A percentile compares a stretch with the other conserved stretches of the same genome.
phyloP scores from a whole-genome alignment of 192 early-diverging fungal genomes.

The Ramicandelaber brevisporus region DNA sequence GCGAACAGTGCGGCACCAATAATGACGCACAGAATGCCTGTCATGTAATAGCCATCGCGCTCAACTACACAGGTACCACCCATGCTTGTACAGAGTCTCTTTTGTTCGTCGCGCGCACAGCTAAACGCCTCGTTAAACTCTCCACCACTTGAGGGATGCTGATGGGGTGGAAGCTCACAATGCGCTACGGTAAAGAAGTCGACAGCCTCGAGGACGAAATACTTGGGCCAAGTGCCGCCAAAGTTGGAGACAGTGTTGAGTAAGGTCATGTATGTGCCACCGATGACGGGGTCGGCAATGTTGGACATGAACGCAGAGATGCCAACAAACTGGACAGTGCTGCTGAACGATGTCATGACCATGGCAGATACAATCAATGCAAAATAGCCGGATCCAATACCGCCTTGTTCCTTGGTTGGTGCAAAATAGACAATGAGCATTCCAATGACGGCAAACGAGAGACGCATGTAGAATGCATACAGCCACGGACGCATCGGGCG shows the following conservation, averaged over 20 bases:
- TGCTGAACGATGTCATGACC: slow-evolving; percentile 64
- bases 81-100: too few species aligned
- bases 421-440: slow-evolving; percentile 66
- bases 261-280: slow-evolving; percentile 69
- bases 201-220: slow-evolving; percentile 76
- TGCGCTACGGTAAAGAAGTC: slow-evolving; percentile 66
- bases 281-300: slow-evolving; percentile 87
- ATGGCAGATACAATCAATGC: slow-evolving; percentile 47
- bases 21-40: too few species aligned
- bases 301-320: slow-evolving; percentile 84
- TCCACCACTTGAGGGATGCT: too few species aligned
- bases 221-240: slow-evolving; percentile 91
- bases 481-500: slow-evolving; percentile 79
- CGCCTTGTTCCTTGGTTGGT: slow-evolving; percentile 39
- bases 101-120: too few species aligned
- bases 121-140: too few species aligned
- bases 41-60: too few species aligned
- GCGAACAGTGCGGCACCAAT: too few species aligned
- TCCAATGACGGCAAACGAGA: slow-evolving; percentile 48
- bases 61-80: too few species aligned
- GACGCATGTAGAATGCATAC: slow-evolving; percentile 65
- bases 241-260: slow-evolving; percentile 89
- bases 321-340: slow-evolving; percentile 88
- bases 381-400: slow-evolving; percentile 42
- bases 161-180: slow-evolving; percentile 24